Conservation (phyloP, 192 early-diverging fungal genomes). For the Mortierella claussenii region DNA sequence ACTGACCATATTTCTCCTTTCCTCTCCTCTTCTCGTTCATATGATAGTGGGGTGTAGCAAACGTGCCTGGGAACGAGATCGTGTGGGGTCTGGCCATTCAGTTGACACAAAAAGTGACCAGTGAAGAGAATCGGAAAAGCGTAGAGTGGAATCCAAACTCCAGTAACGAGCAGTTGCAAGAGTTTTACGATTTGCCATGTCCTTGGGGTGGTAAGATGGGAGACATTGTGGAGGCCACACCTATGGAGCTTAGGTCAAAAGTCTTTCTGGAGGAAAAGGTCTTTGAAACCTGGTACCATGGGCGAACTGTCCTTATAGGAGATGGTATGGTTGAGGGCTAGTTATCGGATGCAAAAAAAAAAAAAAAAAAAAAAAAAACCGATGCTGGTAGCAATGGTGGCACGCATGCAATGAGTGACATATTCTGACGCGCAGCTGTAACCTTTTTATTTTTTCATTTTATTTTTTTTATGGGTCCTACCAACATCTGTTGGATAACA, state of each 20-base stretch:
- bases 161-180: neutral
- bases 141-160: slow-evolving; percentile 1
- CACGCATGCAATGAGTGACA: neutral
- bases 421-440: too few relatives aligned
- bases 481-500: neutral
- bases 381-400: neutral
- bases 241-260: neutral
- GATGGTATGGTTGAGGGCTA: too few relatives aligned
- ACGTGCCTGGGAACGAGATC: neutral
- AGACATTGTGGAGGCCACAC: neutral
- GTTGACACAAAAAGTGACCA: neutral
- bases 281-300: slow-evolving; percentile 1
- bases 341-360: neutral
- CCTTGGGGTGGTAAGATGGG: slow-evolving; percentile 16
- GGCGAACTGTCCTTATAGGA: slow-evolving; percentile 23
- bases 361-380: neutral
- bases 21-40: neutral
- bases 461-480: neutral
- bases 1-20: too few relatives aligned
- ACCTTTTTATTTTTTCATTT: neutral
- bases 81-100: neutral
- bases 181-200: neutral
- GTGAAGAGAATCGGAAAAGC: neutral
- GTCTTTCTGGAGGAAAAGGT: neutral
- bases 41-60: neutral